Percentiles rank a stretch among this genome's conserved stretches.
Evolutionary conservation across 106 monocot genomes (phyloP).

Genomic region (Acanthochlamys bracteata): DNA sequence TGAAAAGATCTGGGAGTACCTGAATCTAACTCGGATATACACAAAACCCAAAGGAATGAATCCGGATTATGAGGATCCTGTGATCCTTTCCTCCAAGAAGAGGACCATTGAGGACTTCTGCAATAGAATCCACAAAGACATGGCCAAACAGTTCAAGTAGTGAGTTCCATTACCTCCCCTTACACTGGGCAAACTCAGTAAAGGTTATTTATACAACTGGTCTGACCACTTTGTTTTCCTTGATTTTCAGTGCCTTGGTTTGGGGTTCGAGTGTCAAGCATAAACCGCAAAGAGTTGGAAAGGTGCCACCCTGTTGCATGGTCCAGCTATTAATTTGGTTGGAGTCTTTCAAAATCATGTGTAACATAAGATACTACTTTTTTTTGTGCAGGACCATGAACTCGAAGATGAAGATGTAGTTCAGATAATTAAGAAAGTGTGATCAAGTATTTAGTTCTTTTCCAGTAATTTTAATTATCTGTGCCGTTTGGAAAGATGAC

Average conservation of each 20-base stretch:
- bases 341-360: background rate
- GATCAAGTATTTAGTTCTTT: background rate
- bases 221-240: too few species aligned
- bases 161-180: background rate
- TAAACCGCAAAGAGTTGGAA: constrained; percentile 96
- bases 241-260: constrained; percentile 64
- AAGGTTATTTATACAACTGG: background rate
- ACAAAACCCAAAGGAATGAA: constrained; percentile 97
- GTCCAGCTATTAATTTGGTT: background rate
- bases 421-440: constrained; percentile 97
- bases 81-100: constrained; percentile 84
- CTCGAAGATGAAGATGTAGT: constrained; percentile 99
- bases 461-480: too few species aligned
- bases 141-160: constrained; percentile 81
- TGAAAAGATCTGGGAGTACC: constrained; percentile 93
- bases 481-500: too few species aligned
- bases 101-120: constrained; percentile 82
- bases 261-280: constrained; percentile 99
- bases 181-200: background rate
- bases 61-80: constrained; percentile 98
- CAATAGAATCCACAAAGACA: constrained; percentile 90
- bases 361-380: background rate
- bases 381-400: constrained; percentile 70
- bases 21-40: constrained; percentile 82
- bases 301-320: constrained; percentile 24